These are phyloP conservation scores for Escallonia rubra DNA, from an alignment of 129 eudicot species.

Conservation along the genomic window DNA sequence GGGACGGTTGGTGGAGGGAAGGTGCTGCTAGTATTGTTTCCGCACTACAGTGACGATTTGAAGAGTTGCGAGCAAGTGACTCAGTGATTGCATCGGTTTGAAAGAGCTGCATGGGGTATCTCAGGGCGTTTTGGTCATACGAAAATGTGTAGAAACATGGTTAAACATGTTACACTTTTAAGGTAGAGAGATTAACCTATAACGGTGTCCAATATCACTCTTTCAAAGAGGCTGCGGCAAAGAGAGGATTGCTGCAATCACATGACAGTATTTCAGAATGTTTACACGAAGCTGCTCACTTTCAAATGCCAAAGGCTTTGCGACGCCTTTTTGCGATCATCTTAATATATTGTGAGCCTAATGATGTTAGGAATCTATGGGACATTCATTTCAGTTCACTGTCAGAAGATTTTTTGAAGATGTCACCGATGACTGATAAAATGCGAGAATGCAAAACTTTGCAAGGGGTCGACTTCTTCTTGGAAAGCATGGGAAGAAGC, in stretches of 20 bases:
- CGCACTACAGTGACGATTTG: too few relatives aligned
- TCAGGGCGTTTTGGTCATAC: too few relatives aligned
- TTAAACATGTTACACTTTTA: too few relatives aligned
- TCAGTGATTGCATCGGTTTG: too few relatives aligned
- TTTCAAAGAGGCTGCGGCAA: constrained; percentile 5
- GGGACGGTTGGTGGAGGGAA: too few relatives aligned
- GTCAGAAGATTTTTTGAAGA: too few relatives aligned
- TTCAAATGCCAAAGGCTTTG: not conserved
- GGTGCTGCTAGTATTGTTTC: too few relatives aligned
- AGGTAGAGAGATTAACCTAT: not conserved
- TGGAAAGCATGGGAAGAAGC: not conserved
- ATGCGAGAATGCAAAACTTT: not conserved
- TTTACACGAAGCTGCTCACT: not conserved
- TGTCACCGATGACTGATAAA: too few relatives aligned
- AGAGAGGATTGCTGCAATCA: not conserved
- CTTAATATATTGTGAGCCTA: constrained; percentile 5
- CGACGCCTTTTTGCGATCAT: not conserved
- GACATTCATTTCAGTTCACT: too few relatives aligned
- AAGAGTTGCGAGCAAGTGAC: too few relatives aligned
- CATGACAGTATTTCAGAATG: constrained; percentile 9
- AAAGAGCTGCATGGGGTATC: too few relatives aligned
- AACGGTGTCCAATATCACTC: not conserved
- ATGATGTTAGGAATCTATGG: not conserved
- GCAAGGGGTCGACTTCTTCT: not conserved
- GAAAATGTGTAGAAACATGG: too few relatives aligned